Evolutionary conservation across 1,139 yeast species (phyloP).

Genomic region (Zygoascus meyerae): DNA sequence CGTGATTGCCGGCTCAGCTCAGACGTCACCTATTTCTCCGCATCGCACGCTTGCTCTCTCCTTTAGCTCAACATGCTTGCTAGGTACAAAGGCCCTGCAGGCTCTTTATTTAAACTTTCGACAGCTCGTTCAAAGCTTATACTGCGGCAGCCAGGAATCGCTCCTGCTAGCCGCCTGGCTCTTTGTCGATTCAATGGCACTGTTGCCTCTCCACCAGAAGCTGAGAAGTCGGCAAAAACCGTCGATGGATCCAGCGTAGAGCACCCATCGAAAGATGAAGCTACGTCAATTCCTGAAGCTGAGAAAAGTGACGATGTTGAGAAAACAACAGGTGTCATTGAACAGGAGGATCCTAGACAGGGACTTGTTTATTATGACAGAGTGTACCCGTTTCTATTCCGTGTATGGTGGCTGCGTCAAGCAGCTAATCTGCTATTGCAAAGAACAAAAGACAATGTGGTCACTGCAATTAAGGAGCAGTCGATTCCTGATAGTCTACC

Average conservation of each 20-base stretch:
- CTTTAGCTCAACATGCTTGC: no score
- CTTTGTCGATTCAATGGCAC: not conserved
- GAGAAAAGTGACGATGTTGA: constrained; percentile 41
- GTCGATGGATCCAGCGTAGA: not conserved
- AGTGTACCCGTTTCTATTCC: constrained; percentile 27
- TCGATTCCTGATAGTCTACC: constrained; percentile 42
- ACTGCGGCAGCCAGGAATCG: no score
- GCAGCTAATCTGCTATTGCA: constrained; percentile 18
- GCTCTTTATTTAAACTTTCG: no score
- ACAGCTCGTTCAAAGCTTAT: no score
- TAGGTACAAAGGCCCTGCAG: no score
- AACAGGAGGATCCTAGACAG: constrained; percentile 43
- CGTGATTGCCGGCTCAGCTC: not conserved
- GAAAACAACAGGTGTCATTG: constrained; percentile 51
- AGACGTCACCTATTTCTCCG: not conserved
- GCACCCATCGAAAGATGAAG: constrained; percentile 1
- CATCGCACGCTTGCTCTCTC: no score
- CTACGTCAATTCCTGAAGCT: constrained; percentile 5
- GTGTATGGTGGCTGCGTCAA: constrained; percentile 14
- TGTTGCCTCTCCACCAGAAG: not conserved
- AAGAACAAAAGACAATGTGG: constrained; percentile 14
- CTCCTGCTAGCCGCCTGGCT: no score
- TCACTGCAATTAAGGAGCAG: constrained; percentile 26
- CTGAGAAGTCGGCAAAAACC: not conserved
- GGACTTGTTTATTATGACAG: constrained; percentile 40